A percentile compares a stretch with the other conserved stretches of the same genome.
Conservation (phyloP, 1,284 basidiomycete species). For the Agaricales sp. region DNA sequence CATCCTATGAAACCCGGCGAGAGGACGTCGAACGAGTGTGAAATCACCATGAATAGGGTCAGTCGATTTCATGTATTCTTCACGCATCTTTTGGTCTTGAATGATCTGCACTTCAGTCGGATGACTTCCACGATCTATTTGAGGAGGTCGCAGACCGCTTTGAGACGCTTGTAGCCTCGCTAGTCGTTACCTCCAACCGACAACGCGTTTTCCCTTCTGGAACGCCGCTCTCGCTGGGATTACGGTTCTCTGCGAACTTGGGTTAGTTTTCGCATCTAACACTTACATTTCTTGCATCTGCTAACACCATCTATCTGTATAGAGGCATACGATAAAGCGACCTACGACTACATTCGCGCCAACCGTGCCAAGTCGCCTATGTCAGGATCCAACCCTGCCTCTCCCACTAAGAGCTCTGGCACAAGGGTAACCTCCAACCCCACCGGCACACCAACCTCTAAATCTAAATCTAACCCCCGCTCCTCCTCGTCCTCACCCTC, state of each 20-base stretch:
- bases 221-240: background rate
- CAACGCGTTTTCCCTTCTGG: background rate
- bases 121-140: background rate
- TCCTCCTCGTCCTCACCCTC: background rate
- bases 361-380: background rate
- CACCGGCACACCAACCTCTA: too few species aligned
- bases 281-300: background rate
- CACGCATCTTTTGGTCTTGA: background rate
- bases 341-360: background rate
- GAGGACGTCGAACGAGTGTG: background rate
- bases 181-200: background rate
- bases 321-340: background rate
- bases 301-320: background rate
- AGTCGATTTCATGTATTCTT: background rate
- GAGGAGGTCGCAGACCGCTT: background rate
- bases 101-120: background rate
- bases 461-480: too few species aligned
- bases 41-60: background rate
- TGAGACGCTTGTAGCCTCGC: background rate
- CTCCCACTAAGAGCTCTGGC: too few species aligned
- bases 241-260: background rate
- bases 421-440: too few species aligned
- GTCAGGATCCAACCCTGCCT: background rate
- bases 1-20: background rate
- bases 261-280: background rate